phyloP scores from a whole-genome alignment of 2,329 filamentous ascomycete genomes.

The Aspergillus tamarii region DNA sequence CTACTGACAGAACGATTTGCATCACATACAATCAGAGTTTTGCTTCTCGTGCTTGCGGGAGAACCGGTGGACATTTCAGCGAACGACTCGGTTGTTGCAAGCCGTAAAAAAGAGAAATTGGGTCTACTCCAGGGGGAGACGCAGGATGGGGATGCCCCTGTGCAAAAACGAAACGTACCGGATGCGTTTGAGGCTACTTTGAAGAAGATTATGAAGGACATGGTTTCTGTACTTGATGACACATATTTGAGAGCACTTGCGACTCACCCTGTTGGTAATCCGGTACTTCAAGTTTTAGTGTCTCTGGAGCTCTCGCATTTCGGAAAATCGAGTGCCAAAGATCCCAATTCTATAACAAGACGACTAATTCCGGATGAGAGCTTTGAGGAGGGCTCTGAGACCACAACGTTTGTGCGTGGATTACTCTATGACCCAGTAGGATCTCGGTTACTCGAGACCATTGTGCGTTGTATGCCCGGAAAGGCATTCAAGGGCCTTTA shows the following conservation, averaged over 20 bases:
- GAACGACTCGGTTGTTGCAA: conserved; percentile 76
- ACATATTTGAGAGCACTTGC: conserved; percentile 82
- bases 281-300: conserved; percentile 85
- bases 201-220: conserved; percentile 79
- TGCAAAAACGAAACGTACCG: conserved; percentile 66
- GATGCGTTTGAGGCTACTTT: conserved; percentile 75
- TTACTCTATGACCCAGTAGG: conserved; percentile 90
- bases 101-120: conserved; percentile 88
- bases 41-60: conserved; percentile 84
- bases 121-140: conserved; percentile 59
- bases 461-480: conserved; percentile 78
- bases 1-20: conserved; percentile 87
- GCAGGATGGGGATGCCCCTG: conserved; percentile 52
- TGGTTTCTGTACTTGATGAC: conserved; percentile 73
- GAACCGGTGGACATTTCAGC: conserved; percentile 72
- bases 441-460: conserved; percentile 84
- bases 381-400: conserved; percentile 71
- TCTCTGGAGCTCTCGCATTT: conserved; percentile 81
- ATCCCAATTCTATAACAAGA: conserved; percentile 70
- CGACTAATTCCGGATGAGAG: conserved; percentile 80
- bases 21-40: conserved; percentile 84
- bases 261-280: conserved; percentile 87
- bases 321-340: conserved; percentile 66
- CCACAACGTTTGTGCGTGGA: conserved; percentile 79
- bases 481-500: conserved; percentile 91